Base-by-base conservation (phyloP, 2,329 filamentous ascomycete species). In the Exophiala sp. region DNA sequence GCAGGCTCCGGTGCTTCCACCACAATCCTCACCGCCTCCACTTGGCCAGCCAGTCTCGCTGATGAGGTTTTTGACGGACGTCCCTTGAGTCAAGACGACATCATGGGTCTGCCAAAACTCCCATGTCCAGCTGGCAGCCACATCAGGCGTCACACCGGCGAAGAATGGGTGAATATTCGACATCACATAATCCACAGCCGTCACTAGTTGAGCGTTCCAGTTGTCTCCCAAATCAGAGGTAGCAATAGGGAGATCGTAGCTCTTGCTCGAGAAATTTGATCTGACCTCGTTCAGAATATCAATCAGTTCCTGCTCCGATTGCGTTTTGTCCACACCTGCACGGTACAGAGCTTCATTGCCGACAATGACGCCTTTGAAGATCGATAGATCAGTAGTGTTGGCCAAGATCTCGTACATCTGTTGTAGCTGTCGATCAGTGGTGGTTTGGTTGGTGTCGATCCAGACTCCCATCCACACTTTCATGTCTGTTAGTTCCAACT, bases 151-250 rank as follows among this genome's bases (percentile, higher is more conserved):
- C 10, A 89, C 83, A 43, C 92, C 92, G 0, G 86, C 88, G 67
- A 97, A 97, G 78, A 97, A 96, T 0, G 94, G 92, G 68, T 97
- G 94, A 50, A 97, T 89, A 68, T 97, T 97, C 63, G 89, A 87
- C 91, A 97, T 96, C 71, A 97, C 85, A 65, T 89, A 85, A 70
- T 97, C 91, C 39, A 89, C 88, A 47, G 83, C 78, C 3, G 73
- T 63, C 0, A 87, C 88, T 14, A 97, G 81, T 1, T 78, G 75
- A 0, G 78, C 66, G 2, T 84, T 86, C 92, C 92, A 97, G 65
- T 92, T 87, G 65, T 94, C 86, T 21, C 92, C 92, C 0, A 97
- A 78, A 68, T 97, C 92, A 0, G 88, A 91, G 0, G 90, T 95
- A 1, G 91, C 89, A 10, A 97, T 83, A 0, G 88, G 88, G 8